phyloP scores from a whole-genome alignment of 78 protist genomes.

The Creolimax fragrantissima region DNA sequence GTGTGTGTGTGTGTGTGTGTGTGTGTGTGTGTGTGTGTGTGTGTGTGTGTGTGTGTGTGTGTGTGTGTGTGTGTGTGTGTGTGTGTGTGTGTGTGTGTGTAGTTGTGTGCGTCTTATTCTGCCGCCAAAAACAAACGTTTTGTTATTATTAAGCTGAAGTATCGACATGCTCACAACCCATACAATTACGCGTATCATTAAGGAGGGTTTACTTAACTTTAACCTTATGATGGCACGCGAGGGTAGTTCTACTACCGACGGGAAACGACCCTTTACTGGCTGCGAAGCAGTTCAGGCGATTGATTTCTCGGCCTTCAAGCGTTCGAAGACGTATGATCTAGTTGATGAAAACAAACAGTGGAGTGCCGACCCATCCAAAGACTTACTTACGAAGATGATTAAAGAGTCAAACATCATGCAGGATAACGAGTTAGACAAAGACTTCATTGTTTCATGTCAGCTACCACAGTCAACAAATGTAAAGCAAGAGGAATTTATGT shows the following conservation, averaged over 20 bases:
- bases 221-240: too few relatives aligned
- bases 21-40: conserved; percentile 10
- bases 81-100: conserved; percentile 8
- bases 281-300: too few relatives aligned
- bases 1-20: background rate
- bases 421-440: background rate
- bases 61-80: conserved; percentile 3
- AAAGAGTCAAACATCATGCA: background rate
- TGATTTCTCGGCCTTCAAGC: too few relatives aligned
- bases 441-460: background rate
- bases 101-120: background rate
- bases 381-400: background rate
- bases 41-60: conserved; percentile 1
- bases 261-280: too few relatives aligned
- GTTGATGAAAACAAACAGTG: too few relatives aligned
- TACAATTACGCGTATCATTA: too few relatives aligned
- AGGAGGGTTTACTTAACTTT: too few relatives aligned
- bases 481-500: background rate
- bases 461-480: background rate
- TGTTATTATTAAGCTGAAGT: too few relatives aligned
- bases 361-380: background rate
- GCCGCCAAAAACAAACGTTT: too few relatives aligned
- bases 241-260: too few relatives aligned
- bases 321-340: too few relatives aligned
- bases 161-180: too few relatives aligned